Evolutionary conservation across 2,329 filamentous ascomycete species (phyloP).

Genomic region (Monilinia laxa): DNA sequence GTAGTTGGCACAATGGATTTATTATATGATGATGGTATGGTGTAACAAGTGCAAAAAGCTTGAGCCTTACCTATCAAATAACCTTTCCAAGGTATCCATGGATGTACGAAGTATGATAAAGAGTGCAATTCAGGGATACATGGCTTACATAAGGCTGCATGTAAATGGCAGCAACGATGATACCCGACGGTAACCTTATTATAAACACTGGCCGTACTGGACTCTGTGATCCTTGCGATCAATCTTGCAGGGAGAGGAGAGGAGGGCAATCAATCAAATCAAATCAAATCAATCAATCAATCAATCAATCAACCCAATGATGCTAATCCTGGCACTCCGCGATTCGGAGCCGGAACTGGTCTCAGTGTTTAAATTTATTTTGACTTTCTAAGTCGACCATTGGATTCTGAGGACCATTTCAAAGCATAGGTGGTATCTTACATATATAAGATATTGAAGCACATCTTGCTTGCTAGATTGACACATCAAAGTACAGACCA

Average conservation of each 20-base stretch:
- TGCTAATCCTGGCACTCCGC: slow-evolving; percentile 1
- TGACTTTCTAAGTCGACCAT: neutral
- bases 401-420: neutral
- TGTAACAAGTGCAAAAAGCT: too few relatives aligned
- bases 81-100: neutral
- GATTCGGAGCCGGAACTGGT: slow-evolving; percentile 15
- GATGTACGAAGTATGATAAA: neutral
- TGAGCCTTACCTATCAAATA: slow-evolving; percentile 14
- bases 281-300: too few relatives aligned
- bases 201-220: neutral
- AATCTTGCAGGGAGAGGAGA: too few relatives aligned
- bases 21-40: neutral
- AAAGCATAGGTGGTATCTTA: slow-evolving; percentile 12
- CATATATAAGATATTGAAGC: neutral
- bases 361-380: slow-evolving; percentile 6
- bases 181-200: neutral
- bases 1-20: too few relatives aligned
- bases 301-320: too few relatives aligned
- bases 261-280: too few relatives aligned
- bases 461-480: neutral
- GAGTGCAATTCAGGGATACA: neutral
- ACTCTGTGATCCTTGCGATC: neutral
- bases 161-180: too few relatives aligned
- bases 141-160: slow-evolving; percentile 18
- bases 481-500: neutral